phyloP scores from a whole-genome alignment of 2,329 filamentous ascomycete genomes.

The Anthostomella pinea region DNA sequence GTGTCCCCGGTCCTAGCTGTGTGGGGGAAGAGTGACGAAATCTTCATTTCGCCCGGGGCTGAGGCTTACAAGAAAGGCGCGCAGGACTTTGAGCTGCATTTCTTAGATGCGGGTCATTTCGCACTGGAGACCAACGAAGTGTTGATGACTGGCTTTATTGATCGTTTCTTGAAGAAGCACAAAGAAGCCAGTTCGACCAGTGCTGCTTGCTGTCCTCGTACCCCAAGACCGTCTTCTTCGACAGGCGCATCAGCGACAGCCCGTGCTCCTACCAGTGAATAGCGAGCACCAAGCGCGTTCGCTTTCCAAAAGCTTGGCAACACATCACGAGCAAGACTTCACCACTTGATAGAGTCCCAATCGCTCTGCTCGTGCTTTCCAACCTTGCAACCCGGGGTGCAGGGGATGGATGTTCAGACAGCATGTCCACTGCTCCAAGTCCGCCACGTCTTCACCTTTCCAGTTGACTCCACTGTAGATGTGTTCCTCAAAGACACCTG shows the following conservation, averaged over 20 bases:
- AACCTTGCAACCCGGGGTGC: not conserved
- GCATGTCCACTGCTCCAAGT: slow-evolving; percentile 1
- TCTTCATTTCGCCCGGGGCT: slow-evolving; percentile 50
- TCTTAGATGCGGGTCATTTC: slow-evolving; percentile 57
- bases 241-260: too few species aligned
- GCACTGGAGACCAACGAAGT: slow-evolving; percentile 40
- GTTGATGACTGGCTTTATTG: too few species aligned
- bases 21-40: slow-evolving; percentile 57
- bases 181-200: too few species aligned
- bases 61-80: slow-evolving; percentile 53
- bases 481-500: not conserved
- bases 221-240: too few species aligned
- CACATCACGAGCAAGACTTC: too few species aligned
- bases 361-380: too few species aligned
- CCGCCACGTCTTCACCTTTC: not conserved
- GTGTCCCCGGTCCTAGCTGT: slow-evolving; percentile 53
- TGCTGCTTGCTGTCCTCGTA: too few species aligned
- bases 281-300: too few species aligned
- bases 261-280: too few species aligned
- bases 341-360: too few species aligned
- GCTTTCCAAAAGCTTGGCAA: too few species aligned
- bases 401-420: not conserved
- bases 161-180: too few species aligned
- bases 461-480: not conserved
- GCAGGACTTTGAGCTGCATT: slow-evolving; percentile 43